Conservation (phyloP, 2,329 filamentous ascomycete species). For the Diaporthe citriasiana region DNA sequence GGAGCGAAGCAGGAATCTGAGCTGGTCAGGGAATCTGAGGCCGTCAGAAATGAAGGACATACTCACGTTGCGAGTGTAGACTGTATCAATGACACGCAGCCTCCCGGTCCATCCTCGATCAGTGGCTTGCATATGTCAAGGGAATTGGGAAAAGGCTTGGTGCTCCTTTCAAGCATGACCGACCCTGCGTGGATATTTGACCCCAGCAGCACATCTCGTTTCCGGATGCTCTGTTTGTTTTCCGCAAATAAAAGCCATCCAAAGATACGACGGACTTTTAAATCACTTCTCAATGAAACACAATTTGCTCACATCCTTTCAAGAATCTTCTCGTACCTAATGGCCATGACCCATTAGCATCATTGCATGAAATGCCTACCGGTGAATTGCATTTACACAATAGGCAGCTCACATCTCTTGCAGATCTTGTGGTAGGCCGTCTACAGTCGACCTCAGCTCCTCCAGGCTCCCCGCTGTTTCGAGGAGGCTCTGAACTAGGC, state of each 20-base stretch:
- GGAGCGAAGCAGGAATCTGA: neutral
- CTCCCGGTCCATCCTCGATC: neutral
- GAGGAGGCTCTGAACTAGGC: neutral
- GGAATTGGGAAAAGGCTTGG: neutral
- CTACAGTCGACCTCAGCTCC: neutral
- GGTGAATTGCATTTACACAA: neutral
- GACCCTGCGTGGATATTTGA: neutral
- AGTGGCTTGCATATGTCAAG: neutral
- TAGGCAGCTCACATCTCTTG: neutral
- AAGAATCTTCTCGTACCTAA: neutral
- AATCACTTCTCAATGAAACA: neutral
- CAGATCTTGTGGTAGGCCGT: neutral
- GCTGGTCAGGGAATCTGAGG: neutral
- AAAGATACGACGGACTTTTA: neutral
- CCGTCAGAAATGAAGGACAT: neutral
- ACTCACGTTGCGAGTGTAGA: neutral
- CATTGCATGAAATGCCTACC: no score
- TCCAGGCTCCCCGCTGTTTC: neutral
- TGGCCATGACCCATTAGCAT: neutral
- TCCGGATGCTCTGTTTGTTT: neutral
- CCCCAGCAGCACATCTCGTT: neutral
- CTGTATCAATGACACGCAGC: neutral
- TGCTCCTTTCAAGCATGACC: neutral
- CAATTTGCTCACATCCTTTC: neutral
- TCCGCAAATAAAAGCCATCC: neutral